A percentile compares a stretch with the other conserved stretches of the same genome.
These are phyloP conservation scores for Globisporangium cystogenes DNA, from an alignment of 352 stramenopile species.

Conservation along the genomic window DNA sequence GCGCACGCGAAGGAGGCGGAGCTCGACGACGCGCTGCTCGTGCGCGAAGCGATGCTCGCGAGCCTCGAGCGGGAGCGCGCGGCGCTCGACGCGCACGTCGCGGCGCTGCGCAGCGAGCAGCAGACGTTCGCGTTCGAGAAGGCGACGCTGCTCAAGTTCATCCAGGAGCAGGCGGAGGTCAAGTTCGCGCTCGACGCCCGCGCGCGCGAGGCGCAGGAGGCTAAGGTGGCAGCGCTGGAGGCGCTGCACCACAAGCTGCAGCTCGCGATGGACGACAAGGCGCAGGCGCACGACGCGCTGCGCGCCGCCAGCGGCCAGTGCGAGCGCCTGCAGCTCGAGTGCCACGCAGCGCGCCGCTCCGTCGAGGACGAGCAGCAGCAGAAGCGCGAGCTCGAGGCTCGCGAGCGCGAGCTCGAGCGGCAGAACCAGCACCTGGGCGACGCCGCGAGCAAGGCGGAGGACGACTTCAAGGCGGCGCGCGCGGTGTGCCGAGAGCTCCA, in stretches of 20 bases:
- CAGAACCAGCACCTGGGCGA: slow-evolving; percentile 28
- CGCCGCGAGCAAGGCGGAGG: slow-evolving; percentile 27
- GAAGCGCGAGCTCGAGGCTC: slow-evolving; percentile 24
- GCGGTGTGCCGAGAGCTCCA: slow-evolving; percentile 49
- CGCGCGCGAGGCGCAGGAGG: no score
- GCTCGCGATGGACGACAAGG: slow-evolving; percentile 35
- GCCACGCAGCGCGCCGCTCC: slow-evolving; percentile 19
- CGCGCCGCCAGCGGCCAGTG: slow-evolving; percentile 24
- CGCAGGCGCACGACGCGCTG: slow-evolving; percentile 25
- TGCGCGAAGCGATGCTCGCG: slow-evolving; percentile 43
- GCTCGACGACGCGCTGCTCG: slow-evolving; percentile 45
- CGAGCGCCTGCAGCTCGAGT: slow-evolving; percentile 23
- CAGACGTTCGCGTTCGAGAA: slow-evolving; percentile 68
- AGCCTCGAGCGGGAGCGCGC: slow-evolving; percentile 53
- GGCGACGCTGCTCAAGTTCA: slow-evolving; percentile 63
- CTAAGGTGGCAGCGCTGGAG: slow-evolving; percentile 24
- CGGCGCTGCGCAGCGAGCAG: slow-evolving; percentile 26
- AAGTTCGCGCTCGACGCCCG: no score
- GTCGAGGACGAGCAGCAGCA: slow-evolving; percentile 32
- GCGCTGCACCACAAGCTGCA: slow-evolving; percentile 31
- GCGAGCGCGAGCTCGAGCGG: slow-evolving; percentile 26
- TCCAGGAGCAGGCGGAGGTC: slow-evolving; percentile 64
- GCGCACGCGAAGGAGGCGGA: slow-evolving; percentile 26
- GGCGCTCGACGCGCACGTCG: slow-evolving; percentile 38
- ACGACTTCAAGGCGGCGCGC: slow-evolving; percentile 47